Base-by-base conservation (phyloP, 495 filamentous ascomycete species). In the Xylaria castorea region DNA sequence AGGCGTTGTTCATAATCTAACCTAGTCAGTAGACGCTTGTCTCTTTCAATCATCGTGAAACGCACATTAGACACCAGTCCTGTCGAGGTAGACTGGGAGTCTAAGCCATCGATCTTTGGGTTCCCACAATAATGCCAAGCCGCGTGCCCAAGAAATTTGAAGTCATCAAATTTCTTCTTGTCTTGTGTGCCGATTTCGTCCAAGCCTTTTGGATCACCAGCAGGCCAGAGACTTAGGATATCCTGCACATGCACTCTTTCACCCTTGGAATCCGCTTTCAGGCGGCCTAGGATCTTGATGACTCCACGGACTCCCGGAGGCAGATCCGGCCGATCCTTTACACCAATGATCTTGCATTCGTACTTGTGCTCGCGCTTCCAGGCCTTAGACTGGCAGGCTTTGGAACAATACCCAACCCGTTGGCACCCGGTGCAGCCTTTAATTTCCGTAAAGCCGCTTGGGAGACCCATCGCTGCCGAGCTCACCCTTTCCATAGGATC, bases 341-440 rank as follows among this genome's bases (percentile, higher is more conserved):
- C 40, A 42, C 53, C 48, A 16, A 67, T 42, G 30, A 61, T 30
- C 27, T 67, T 67, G 70, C 70, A 72, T 46, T 72, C 70, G 27
- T 67, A 38, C 55, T 67, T 72, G 27, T 72, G 70, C 48, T 72
- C 70, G 38, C 44, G 63, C 18, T 72, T 72, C 70, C 70, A 72
- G n/a, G 70, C 70, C 40, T 40, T 67, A 1, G 70, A 61, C 55
- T 72, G 70, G 53, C 70, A 72, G n/a, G 63, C 20, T 32, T 46
- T 67, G 4, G 70, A 66, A 27, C 70, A 72, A 68, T 72, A 72
- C 51, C 38, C 70, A 53, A 72, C 63, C 22, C 32, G 34, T n/a
- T 38, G 48, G 42, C 70, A 72, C 1, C 63, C 63, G 22, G 70
- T 72, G 50, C 70, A 72, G 27, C 27, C 42, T 36, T 67, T 72